Percentiles rank a stretch among this genome's conserved stretches.
Conservation (phyloP, 805 yeast species). For the Myxozyma mucilagina region DNA sequence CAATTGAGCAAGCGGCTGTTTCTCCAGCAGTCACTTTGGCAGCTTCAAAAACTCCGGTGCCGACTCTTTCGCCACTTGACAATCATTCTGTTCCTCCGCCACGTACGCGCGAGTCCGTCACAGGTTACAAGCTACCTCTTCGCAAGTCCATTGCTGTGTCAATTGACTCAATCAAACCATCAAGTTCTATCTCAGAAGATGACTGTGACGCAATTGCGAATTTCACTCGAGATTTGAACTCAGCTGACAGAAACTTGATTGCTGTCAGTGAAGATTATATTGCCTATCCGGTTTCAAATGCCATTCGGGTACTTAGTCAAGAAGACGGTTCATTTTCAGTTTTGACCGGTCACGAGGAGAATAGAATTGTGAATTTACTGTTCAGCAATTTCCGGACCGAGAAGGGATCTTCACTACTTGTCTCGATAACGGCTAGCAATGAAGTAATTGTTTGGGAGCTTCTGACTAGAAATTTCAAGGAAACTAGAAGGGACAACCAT, state of each 20-base stretch:
- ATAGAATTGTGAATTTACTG: slow-evolving; percentile 18
- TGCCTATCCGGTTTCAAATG: slow-evolving; percentile 24
- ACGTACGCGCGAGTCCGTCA: neutral
- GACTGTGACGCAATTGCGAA: slow-evolving; percentile 25
- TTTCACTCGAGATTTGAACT: slow-evolving; percentile 12
- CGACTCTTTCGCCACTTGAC: neutral
- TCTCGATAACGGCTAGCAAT: slow-evolving; percentile 26
- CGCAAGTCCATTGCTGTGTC: slow-evolving; percentile 2
- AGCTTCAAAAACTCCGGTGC: neutral
- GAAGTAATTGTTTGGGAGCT: slow-evolving; percentile 32
- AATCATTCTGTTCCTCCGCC: neutral
- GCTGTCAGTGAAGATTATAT: slow-evolving; percentile 25
- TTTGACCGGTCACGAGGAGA: slow-evolving; percentile 25
- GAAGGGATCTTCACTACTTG: slow-evolving; percentile 21
- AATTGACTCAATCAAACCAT: slow-evolving; percentile 7
- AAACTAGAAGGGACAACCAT: slow-evolving; percentile 18
- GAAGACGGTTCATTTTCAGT: slow-evolving; percentile 22
- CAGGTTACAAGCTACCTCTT: slow-evolving; percentile 14
- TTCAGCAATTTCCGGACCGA: slow-evolving; percentile 15
- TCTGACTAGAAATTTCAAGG: slow-evolving; percentile 17
- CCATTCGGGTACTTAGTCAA: slow-evolving; percentile 28
- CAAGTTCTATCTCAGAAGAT: slow-evolving; percentile 15
- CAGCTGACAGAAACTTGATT: slow-evolving; percentile 17
- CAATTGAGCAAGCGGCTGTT: neutral
- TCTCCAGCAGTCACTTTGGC: neutral